Base-by-base conservation (phyloP, 768 basidiomycete species). In the Pleurotus giganteus region DNA sequence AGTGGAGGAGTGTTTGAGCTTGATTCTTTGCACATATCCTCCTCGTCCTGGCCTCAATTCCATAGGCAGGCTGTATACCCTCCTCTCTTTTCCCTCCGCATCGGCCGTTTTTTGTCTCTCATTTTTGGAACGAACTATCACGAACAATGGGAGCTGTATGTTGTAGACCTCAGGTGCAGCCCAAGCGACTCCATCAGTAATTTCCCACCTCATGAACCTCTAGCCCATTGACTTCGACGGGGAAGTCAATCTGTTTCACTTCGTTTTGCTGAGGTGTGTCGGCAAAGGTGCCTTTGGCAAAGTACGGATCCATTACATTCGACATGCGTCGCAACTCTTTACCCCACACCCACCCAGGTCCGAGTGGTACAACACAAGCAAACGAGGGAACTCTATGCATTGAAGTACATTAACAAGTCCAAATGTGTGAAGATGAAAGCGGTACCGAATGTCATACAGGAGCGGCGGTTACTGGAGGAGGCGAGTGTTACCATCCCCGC, bases 361-460 rank as follows among this genome's bases (percentile, higher is more conserved):
- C 89, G 97, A 41, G 96, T 99, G 57, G 97, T 99, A 5, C 96
- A 99, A 71, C 97, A 98, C 76, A 99, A 98, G 68, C 92, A 98
- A 70, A 91, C 94, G n/a, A 89, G 92, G 58, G 89, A 94, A 15
- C 80, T 99, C 42, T 98, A 94, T 64, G 97, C 97, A 4, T 85
- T 99, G 70, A 99, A 99, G 71, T 99, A 99, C 74, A 99, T 99
- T 73, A 98, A 98, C 78, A 99, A 99, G 71, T 69, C 89, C 37
- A 95, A 96, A 78, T 97, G 90, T 62, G 94, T 97, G 58, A 95
- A 95, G 78, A 97, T 97, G 94, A 95, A 94, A 65, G 95, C 95
- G 1, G 94, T 98, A 32, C 86, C 92, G 21, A 98, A 99, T 67
- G 93, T 99, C 66, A 86, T 99, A 47, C 97, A 98, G 68, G 97